These are phyloP conservation scores for Populus hybrid DNA, from an alignment of 441 rosid genomes.

Conservation along the genomic window DNA sequence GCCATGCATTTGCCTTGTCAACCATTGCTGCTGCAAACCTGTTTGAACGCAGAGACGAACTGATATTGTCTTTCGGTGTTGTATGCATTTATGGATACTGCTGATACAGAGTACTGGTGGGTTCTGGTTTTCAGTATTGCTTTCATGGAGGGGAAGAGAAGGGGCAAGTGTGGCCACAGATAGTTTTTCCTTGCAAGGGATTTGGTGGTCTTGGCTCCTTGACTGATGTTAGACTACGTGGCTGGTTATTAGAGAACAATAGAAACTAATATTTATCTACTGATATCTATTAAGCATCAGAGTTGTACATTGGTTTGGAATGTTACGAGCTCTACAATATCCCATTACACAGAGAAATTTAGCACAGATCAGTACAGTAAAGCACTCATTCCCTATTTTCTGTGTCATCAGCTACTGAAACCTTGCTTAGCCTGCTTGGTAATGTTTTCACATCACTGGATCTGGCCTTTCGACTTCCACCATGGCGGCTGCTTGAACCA, in stretches of 20 bases:
- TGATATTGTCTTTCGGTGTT: not conserved
- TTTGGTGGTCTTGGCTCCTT: not conserved
- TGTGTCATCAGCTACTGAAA: conserved; percentile 35
- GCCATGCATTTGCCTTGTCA: not conserved
- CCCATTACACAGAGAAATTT: not conserved
- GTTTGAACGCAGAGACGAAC: not conserved
- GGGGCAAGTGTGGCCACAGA: not conserved
- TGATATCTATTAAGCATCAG: not conserved
- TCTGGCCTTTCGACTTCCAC: conserved; percentile 35
- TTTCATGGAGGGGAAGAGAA: not conserved
- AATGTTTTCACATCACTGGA: conserved; percentile 26
- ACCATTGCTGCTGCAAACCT: not conserved
- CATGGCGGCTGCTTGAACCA: conserved; percentile 34
- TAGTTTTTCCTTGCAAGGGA: not conserved
- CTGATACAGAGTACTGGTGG: not conserved
- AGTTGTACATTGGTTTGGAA: not conserved
- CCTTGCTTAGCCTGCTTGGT: conserved; percentile 59
- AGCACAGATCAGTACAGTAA: not conserved
- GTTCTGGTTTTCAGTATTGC: not conserved
- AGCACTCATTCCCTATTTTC: conserved; percentile 9
- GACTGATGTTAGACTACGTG: not conserved
- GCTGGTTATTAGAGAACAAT: not conserved
- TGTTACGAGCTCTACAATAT: not conserved
- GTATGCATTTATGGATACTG: not conserved
- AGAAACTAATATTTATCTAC: not conserved